Conservation (phyloP, 495 filamentous ascomycete species). For the Amphirosellinia nigrospora region DNA sequence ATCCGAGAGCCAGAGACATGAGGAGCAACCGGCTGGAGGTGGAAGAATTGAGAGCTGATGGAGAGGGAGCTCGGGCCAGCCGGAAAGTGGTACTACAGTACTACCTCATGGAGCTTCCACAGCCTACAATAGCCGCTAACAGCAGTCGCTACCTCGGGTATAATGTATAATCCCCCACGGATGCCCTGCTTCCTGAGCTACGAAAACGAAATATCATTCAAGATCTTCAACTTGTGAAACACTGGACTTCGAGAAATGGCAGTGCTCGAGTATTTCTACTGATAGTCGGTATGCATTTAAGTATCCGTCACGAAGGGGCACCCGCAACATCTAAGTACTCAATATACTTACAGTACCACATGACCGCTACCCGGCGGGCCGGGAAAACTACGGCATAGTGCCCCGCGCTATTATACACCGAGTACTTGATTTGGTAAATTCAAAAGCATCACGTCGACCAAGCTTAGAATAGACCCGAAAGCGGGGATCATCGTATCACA, state of each 20-base stretch:
- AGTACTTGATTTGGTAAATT: conserved; percentile 3
- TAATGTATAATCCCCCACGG: too few relatives aligned
- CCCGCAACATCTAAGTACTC: not conserved
- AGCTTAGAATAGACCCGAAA: not conserved
- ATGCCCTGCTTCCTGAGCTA: too few relatives aligned
- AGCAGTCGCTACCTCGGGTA: not conserved
- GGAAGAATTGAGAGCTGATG: not conserved
- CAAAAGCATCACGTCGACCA: conserved; percentile 11
- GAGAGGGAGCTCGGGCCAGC: conserved; percentile 20
- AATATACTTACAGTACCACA: too few relatives aligned
- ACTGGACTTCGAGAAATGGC: not conserved
- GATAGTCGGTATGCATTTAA: not conserved
- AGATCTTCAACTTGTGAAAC: not conserved
- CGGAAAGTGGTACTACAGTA: not conserved
- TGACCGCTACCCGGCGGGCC: too few relatives aligned
- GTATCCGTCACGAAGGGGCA: not conserved
- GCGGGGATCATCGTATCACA: not conserved
- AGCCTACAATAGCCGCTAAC: not conserved
- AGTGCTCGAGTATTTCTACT: not conserved
- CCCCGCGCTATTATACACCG: not conserved
- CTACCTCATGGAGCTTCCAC: too few relatives aligned
- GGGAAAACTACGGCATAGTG: conserved; percentile 21
- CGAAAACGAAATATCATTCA: not conserved
- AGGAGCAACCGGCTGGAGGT: not conserved
- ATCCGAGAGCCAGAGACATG: not conserved